These are phyloP conservation scores for Hypoxylon lienhwacheense DNA, from an alignment of 495 filamentous ascomycete species.

Conservation along the genomic window DNA sequence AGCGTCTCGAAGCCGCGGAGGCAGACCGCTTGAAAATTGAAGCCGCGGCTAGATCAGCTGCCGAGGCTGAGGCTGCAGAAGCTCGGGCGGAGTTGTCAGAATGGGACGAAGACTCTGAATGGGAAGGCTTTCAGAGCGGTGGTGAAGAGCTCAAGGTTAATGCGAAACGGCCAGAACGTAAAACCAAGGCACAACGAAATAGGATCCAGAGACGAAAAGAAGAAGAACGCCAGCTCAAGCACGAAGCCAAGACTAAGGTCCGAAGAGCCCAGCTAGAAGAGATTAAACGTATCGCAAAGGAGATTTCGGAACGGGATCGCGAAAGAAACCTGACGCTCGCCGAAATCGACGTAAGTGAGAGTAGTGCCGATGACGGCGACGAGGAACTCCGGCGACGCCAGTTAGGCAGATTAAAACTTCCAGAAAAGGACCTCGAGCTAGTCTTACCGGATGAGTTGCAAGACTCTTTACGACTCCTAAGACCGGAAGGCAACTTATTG, in stretches of 20 bases:
- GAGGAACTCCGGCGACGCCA: conserved; percentile 71
- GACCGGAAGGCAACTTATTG: conserved; percentile 91
- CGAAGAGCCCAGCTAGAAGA: conserved; percentile 66
- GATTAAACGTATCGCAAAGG: conserved; percentile 65
- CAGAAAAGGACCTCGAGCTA: conserved; percentile 79
- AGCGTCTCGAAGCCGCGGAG: conserved; percentile 67
- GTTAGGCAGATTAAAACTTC: conserved; percentile 76
- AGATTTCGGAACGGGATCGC: conserved; percentile 55
- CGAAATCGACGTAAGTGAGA: conserved; percentile 46
- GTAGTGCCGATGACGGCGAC: conserved; percentile 54
- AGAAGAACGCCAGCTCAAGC: conserved; percentile 69
- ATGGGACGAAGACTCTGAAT: conserved; percentile 82
- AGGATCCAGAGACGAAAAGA: conserved; percentile 85
- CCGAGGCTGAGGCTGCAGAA: conserved; percentile 64
- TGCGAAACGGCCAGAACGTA: conserved; percentile 74
- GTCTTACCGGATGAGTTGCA: conserved; percentile 92
- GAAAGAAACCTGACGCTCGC: conserved; percentile 50
- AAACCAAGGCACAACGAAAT: conserved; percentile 84
- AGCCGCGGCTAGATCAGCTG: conserved; percentile 56
- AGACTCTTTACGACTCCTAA: conserved; percentile 83
- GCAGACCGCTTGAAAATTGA: conserved; percentile 59
- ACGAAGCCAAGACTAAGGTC: conserved; percentile 70
- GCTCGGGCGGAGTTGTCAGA: conserved; percentile 68
- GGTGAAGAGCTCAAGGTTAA: conserved; percentile 64
- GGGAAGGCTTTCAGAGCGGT: conserved; percentile 78